Evolutionary conservation across 202 grass and related monocot genomes (phyloP), one percentile per base, ranked within the genome.

Genomic region (Brachypodium distachyon): DNA sequence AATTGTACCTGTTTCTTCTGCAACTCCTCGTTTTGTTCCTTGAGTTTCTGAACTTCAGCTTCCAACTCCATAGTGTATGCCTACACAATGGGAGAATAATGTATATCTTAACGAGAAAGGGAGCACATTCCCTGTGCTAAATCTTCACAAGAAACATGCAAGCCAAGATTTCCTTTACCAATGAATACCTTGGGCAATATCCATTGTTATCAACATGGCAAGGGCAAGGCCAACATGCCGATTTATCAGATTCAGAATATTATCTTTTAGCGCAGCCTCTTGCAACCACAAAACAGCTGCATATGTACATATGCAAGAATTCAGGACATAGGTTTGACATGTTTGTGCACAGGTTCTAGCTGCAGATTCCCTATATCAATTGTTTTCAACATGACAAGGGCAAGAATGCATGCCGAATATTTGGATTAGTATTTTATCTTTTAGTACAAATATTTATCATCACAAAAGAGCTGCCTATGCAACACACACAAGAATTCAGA

Each of bases 61-160:
- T 92, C 89, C 74, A 92, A 77, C 65, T 92, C 89, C 89, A 92
- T 83, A 2, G 89, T 92, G 75, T 92, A 92, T 12, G 89, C 89
- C 89, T 92, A 50, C 16, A 75, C 52, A 67, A 52, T 36, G 58
- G 1, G 37, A 12, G 1, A 47, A 16, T n/a, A 67, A 29, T 14
- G 33, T 41, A 58, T 23, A 6, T 38, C 37, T 38, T 5, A 38
- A 38, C 7, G 37, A 38, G 1, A 38, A 38, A 38, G 37, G 18
- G 58, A 78, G 46, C 7, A n/a, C 31, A 60, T 4, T 9, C 7
- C 57, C 21, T 41, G 62, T 40, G 26, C 13, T 27, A 58, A 74
- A 47, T 14, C 31, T 58, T 27, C 61, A 41, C 7, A 23, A 12
- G 64, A 6, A 1, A 27, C 67, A 59, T 40, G 56, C 59, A 74